Conservation (phyloP, 2,329 filamentous ascomycete genomes). For the Aulographum hederae region DNA sequence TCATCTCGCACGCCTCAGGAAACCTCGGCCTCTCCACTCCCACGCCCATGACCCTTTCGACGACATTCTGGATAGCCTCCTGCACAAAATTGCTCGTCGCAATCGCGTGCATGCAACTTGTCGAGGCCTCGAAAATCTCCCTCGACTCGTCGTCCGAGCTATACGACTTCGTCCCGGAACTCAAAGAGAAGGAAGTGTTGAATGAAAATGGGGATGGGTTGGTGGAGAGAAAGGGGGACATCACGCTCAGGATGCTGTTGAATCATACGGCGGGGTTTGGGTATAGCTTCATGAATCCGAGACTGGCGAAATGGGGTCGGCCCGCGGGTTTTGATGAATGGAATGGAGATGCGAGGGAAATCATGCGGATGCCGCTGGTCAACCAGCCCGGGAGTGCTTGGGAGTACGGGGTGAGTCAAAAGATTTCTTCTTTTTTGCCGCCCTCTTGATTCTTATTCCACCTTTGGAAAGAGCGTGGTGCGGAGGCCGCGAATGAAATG, state of each 20-base stretch:
- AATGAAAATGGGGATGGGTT: slow-evolving; percentile 10
- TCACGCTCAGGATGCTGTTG: slow-evolving; percentile 21
- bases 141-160: slow-evolving; percentile 23
- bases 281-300: slow-evolving; percentile 24
- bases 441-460: too few species aligned
- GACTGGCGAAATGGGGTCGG: slow-evolving; percentile 21
- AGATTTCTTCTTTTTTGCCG: too few species aligned
- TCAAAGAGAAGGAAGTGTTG: slow-evolving; percentile 23
- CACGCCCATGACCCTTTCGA: slow-evolving; percentile 17
- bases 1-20: slow-evolving; percentile 31
- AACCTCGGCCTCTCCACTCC: slow-evolving; percentile 20
- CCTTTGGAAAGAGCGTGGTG: not conserved
- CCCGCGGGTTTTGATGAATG: slow-evolving; percentile 40
- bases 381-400: slow-evolving; percentile 45
- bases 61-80: slow-evolving; percentile 12
- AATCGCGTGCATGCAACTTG: slow-evolving; percentile 28
- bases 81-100: slow-evolving; percentile 22
- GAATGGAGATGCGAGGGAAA: slow-evolving; percentile 31
- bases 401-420: slow-evolving; percentile 30
- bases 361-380: slow-evolving; percentile 33
- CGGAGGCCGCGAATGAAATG: too few species aligned
- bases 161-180: slow-evolving; percentile 23
- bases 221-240: slow-evolving; percentile 2
- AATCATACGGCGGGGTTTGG: slow-evolving; percentile 31
- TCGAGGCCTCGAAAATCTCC: slow-evolving; percentile 22